Evolutionary conservation across 208 protist species (phyloP), one percentile per base, ranked within the genome.

Genomic region (Herpetomonas samuelpessoai): DNA sequence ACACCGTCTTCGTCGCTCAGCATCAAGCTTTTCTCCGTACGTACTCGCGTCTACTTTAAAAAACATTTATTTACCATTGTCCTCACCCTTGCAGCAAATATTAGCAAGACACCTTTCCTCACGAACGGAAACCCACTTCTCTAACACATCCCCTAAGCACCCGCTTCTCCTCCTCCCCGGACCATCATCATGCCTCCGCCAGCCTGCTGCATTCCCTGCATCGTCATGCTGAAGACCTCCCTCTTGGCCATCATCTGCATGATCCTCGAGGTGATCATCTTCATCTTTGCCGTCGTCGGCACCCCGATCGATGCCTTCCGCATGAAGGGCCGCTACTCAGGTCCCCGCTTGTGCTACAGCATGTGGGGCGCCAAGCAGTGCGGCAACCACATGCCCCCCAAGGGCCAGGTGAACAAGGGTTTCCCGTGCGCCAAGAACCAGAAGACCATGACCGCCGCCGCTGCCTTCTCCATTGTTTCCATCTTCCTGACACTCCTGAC

Each of bases 381-480:
- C 49, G 60, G 58, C 21, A 9, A 18, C 3, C 57, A 74, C 63
- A 48, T 48, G 30, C 46, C 63, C 56, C 30, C 22, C 9, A 25
- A 41, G 2, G 59, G 53, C 41, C 1, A 52, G n/a, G 14, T 22
- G 21, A 28, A 74, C 57, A 65, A 71, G 52, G 68, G 67, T 55
- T 74, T 70, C 53, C 38, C 57, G 19, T 65, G 59, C 50, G 46
- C 0, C 4, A 19, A 18, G 21, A 56, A 62, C 0, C 53, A 66
- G 28, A 35, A 39, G 6, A 66, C 58, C 6, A 79, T 79, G 72
- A 58, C 49, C 30, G 56, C 59, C 14, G 77, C 65, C 3, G 57
- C 59, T 25, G 64, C 64, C 57, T 83, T 79, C 51, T 41, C 68
- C 38, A 74, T 79, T 45, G 62, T 83, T 51, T 69, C 72, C 38